phyloP scores from a whole-genome alignment of 306 rosid genomes.

The Malus orientalis region DNA sequence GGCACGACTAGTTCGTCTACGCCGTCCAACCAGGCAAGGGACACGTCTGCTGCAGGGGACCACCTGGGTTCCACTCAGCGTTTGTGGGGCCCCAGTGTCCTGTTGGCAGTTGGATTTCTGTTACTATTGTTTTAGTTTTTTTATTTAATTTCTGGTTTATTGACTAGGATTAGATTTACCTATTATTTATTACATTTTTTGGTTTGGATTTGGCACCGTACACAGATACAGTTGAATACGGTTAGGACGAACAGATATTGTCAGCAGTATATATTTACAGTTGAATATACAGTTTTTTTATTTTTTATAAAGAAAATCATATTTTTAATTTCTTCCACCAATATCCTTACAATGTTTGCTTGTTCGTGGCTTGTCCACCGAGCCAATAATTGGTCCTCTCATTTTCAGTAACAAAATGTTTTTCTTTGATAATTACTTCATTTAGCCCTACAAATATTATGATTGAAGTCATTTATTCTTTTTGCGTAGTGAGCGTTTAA shows the following conservation, averaged over 20 bases:
- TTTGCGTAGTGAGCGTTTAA: too few relatives aligned
- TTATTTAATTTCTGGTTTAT: neutral
- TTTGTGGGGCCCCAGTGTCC: slow-evolving; percentile 4
- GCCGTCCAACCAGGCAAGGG: slow-evolving; percentile 25
- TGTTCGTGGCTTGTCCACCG: too few relatives aligned
- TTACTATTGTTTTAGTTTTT: slow-evolving; percentile 1
- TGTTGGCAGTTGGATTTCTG: slow-evolving; percentile 22
- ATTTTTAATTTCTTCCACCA: neutral
- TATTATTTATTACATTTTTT: neutral
- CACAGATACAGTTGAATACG: neutral
- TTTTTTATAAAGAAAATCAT: neutral
- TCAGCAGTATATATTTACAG: neutral
- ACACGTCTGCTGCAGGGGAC: slow-evolving; percentile 32
- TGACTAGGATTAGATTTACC: neutral
- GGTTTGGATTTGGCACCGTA: neutral
- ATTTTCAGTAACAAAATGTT: too few relatives aligned
- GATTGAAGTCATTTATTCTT: too few relatives aligned
- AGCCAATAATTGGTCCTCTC: too few relatives aligned
- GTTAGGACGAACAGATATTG: neutral
- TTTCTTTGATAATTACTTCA: too few relatives aligned
- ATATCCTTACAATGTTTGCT: too few relatives aligned
- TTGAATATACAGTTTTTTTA: neutral
- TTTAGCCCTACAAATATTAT: too few relatives aligned
- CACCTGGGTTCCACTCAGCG: neutral
- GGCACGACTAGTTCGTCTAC: slow-evolving; percentile 16